Percentiles rank a stretch among this genome's conserved stretches.
These are phyloP conservation scores for Phytophthora boehmeriae DNA, from an alignment of 352 stramenopile species.

Conservation along the genomic window DNA sequence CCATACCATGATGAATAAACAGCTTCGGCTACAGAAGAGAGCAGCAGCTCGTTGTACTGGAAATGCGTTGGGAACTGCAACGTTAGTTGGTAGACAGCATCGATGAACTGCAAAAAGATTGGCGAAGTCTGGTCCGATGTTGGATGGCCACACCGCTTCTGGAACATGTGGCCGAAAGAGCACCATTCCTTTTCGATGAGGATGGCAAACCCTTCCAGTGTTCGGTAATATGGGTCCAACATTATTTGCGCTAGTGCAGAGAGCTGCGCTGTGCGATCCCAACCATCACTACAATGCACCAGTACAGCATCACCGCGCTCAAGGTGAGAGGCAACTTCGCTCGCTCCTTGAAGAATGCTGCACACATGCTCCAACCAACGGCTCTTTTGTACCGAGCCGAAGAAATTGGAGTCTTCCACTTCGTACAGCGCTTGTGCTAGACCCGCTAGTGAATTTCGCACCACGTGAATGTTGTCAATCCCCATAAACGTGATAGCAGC, in stretches of 20 bases:
- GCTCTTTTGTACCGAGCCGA: slow-evolving; percentile 83
- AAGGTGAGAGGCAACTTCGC: slow-evolving; percentile 74
- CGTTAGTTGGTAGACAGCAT: slow-evolving; percentile 97
- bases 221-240: slow-evolving; percentile 84
- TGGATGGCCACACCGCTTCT: slow-evolving; percentile 74
- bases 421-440: slow-evolving; percentile 80
- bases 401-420: slow-evolving; percentile 88
- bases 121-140: slow-evolving; percentile 95
- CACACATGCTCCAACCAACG: slow-evolving; percentile 87
- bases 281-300: slow-evolving; percentile 87
- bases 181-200: slow-evolving; percentile 91
- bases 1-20: slow-evolving; percentile 97
- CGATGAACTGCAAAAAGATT: slow-evolving; percentile 99
- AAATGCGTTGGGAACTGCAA: slow-evolving; percentile 97
- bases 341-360: slow-evolving; percentile 75
- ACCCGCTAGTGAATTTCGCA: slow-evolving; percentile 72
- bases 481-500: slow-evolving; percentile 89
- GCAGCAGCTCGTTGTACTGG: slow-evolving; percentile 96
- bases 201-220: slow-evolving; percentile 75
- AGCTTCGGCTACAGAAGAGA: slow-evolving; percentile 95
- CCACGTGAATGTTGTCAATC: slow-evolving; percentile 90
- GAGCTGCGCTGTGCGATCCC: slow-evolving; percentile 84
- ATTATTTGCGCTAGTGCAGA: slow-evolving; percentile 82
- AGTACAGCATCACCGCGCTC: slow-evolving; percentile 79
- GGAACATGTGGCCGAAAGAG: slow-evolving; percentile 90